Evolutionary conservation across 73 alveolate species (phyloP).

Genomic region (Paramecium primaurelia): DNA sequence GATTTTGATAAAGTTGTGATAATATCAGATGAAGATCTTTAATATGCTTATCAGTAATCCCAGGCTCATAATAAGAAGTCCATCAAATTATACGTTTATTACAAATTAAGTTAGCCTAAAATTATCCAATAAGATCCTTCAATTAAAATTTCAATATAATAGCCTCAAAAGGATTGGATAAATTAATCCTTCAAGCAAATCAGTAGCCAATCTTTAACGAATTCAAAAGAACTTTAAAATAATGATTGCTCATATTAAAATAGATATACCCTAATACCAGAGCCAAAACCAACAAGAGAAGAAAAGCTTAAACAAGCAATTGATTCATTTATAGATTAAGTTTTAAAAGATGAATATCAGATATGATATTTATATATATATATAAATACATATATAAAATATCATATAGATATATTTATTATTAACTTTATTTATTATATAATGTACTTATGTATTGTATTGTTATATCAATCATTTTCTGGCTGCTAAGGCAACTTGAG

Average conservation of each 20-base stretch:
- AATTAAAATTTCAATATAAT: background rate
- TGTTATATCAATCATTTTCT: background rate
- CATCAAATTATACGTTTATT: background rate
- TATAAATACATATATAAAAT: background rate
- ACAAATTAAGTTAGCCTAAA: background rate
- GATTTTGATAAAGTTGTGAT: background rate
- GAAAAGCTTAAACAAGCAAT: background rate
- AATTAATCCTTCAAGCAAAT: background rate
- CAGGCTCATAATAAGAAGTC: background rate
- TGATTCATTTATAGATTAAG: background rate
- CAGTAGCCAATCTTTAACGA: background rate
- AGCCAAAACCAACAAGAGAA: background rate
- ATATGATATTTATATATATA: background rate
- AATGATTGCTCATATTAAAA: background rate
- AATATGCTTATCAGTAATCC: background rate
- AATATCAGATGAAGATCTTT: background rate
- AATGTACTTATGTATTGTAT: slow-evolving; percentile 18
- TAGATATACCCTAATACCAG: background rate
- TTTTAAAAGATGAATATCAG: background rate
- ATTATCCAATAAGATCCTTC: background rate
- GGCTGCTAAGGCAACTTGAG: slow-evolving; percentile 62
- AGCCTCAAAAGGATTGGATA: background rate
- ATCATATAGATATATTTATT: background rate
- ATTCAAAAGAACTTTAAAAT: background rate
- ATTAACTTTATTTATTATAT: background rate